A percentile compares a stretch with the other conserved stretches of the same genome.
These are phyloP conservation scores for Suillus decipiens DNA, from an alignment of 768 basidiomycete species.

Conservation along the genomic window DNA sequence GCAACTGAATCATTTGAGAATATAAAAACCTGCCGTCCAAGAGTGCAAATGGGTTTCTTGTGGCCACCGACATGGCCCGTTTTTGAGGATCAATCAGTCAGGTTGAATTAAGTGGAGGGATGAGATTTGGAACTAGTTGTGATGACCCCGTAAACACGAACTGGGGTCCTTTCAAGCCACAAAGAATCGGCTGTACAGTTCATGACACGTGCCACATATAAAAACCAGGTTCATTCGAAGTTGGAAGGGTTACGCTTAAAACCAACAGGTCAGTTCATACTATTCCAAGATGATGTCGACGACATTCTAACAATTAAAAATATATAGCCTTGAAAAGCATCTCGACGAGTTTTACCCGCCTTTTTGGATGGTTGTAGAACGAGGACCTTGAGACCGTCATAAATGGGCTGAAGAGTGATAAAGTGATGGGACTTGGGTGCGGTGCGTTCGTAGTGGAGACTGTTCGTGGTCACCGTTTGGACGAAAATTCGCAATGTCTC, in stretches of 20 bases:
- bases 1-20: neutral
- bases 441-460: slow-evolving; percentile 55
- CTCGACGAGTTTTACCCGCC: slow-evolving; percentile 84
- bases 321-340: slow-evolving; percentile 78
- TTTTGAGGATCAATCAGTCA: slow-evolving; percentile 31
- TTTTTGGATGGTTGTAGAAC: slow-evolving; percentile 58
- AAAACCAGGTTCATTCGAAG: slow-evolving; percentile 4
- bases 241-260: slow-evolving; percentile 49
- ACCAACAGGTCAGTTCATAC: slow-evolving; percentile 53
- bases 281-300: neutral
- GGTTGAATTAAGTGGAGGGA: neutral
- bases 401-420: slow-evolving; percentile 68
- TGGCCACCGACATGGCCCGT: slow-evolving; percentile 90
- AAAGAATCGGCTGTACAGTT: slow-evolving; percentile 38
- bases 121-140: slow-evolving; percentile 6
- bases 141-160: slow-evolving; percentile 17
- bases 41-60: slow-evolving; percentile 83
- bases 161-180: slow-evolving; percentile 53
- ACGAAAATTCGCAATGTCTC: slow-evolving; percentile 81
- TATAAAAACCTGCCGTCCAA: slow-evolving; percentile 61
- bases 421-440: slow-evolving; percentile 89
- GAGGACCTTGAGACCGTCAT: slow-evolving; percentile 90
- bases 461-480: slow-evolving; percentile 72
- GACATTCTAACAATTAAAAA: neutral
- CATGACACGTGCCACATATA: slow-evolving; percentile 25